Evolutionary conservation across 305 asterid genomes (phyloP).

Genomic region (Fraxinus platypoda): DNA sequence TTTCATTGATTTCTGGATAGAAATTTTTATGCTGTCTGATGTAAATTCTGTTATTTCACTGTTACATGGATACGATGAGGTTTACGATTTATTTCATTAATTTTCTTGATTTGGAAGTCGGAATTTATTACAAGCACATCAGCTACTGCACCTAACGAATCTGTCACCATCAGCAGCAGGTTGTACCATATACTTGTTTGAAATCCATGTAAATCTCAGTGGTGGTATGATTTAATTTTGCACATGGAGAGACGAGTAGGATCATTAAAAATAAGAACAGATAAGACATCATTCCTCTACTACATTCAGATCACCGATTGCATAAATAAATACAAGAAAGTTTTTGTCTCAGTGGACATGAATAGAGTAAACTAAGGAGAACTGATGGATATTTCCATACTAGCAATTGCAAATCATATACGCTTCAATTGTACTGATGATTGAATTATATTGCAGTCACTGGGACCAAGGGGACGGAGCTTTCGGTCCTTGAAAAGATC

Average conservation of each 20-base stretch:
- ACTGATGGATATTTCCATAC: not conserved
- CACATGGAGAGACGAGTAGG: not conserved
- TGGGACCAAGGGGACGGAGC: conserved; percentile 50
- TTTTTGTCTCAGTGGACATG: not conserved
- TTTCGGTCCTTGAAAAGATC: conserved; percentile 50
- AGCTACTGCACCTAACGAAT: not conserved
- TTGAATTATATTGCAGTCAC: conserved; percentile 39
- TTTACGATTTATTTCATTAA: not conserved
- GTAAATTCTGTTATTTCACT: not conserved
- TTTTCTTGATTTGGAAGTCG: not conserved
- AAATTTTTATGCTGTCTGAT: not conserved
- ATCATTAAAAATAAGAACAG: not conserved
- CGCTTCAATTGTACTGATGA: not conserved
- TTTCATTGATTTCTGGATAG: not conserved
- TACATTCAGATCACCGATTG: not conserved
- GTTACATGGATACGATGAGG: not conserved
- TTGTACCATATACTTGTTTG: not conserved
- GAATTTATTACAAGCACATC: not conserved
- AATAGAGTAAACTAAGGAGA: not conserved
- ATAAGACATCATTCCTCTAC: not conserved
- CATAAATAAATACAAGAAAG: not conserved
- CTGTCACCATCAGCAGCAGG: not conserved
- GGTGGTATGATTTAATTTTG: not conserved
- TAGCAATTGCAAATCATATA: not conserved
- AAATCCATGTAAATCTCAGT: not conserved